A percentile compares a stretch with the other conserved stretches of the same genome.
Conservation (phyloP, 2,329 filamentous ascomycete species). For the Scleromitrula shiraiana region DNA sequence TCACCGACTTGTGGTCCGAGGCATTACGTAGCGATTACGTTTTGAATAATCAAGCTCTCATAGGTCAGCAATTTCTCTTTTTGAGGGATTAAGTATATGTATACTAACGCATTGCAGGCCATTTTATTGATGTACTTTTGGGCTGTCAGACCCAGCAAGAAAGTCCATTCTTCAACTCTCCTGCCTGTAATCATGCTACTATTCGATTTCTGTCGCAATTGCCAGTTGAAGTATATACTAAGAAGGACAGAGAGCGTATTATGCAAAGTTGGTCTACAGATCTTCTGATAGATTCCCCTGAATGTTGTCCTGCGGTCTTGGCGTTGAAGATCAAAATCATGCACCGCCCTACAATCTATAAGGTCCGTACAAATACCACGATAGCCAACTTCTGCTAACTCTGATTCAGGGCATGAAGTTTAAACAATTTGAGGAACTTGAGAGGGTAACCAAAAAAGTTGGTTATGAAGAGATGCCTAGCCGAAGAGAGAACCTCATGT, state of each 20-base stretch:
- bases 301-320: slow-evolving; percentile 30
- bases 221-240: slow-evolving; percentile 34
- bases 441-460: slow-evolving; percentile 13
- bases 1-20: neutral
- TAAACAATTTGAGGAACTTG: slow-evolving; percentile 30
- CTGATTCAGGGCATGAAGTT: slow-evolving; percentile 30
- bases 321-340: slow-evolving; percentile 43
- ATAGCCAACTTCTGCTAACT: neutral
- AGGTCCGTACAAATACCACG: slow-evolving; percentile 14
- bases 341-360: slow-evolving; percentile 43
- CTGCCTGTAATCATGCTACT: slow-evolving; percentile 21
- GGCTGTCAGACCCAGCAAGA: slow-evolving; percentile 13
- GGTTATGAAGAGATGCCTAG: slow-evolving; percentile 7
- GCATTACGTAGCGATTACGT: neutral
- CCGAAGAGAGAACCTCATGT: neutral
- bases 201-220: slow-evolving; percentile 21
- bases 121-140: slow-evolving; percentile 24
- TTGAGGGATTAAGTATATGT: neutral
- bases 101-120: slow-evolving; percentile 15
- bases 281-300: slow-evolving; percentile 5
- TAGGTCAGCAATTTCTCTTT: slow-evolving; percentile 14
- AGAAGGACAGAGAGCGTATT: slow-evolving; percentile 37
- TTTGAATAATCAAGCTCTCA: slow-evolving; percentile 14
- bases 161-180: slow-evolving; percentile 15
- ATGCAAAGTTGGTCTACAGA: slow-evolving; percentile 29